These are phyloP conservation scores for Poa annua DNA, from an alignment of 176 grass and related monocot species.

Conservation along the genomic window DNA sequence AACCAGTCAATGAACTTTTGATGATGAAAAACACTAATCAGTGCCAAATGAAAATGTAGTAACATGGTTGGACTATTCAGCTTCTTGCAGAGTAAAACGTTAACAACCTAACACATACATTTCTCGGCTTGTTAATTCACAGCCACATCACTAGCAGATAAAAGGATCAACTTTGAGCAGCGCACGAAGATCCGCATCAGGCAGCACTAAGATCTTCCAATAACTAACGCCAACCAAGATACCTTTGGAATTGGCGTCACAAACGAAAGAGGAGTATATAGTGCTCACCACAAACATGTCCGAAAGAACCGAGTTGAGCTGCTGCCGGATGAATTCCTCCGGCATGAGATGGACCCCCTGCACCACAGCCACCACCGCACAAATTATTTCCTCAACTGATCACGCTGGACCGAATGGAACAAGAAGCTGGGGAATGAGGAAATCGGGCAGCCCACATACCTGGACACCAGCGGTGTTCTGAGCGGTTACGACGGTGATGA, in stretches of 20 bases:
- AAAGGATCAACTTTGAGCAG: not conserved
- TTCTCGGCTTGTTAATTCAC: not conserved
- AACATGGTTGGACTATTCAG: not conserved
- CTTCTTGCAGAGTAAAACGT: not conserved
- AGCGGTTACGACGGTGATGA: slow-evolving; percentile 87
- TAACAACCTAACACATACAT: not conserved
- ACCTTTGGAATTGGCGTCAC: no score
- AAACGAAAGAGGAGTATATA: not conserved
- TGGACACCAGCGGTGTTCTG: slow-evolving; percentile 96
- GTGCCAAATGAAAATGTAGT: not conserved
- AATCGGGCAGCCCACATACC: slow-evolving; percentile 37
- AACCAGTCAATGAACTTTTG: not conserved
- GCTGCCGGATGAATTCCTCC: slow-evolving; percentile 75
- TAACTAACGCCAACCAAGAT: not conserved
- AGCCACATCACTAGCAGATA: not conserved
- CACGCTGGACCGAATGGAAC: not conserved
- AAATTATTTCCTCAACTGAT: not conserved
- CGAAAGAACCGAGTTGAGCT: slow-evolving; percentile 81
- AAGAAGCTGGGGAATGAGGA: not conserved
- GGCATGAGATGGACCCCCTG: slow-evolving; percentile 83
- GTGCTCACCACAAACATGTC: slow-evolving; percentile 92
- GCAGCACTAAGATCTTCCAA: not conserved
- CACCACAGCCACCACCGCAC: not conserved
- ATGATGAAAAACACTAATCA: not conserved
- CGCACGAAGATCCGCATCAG: not conserved